These are phyloP conservation scores for Luzula sylvatica DNA, from an alignment of 176 grass and related monocot species.

Conservation along the genomic window DNA sequence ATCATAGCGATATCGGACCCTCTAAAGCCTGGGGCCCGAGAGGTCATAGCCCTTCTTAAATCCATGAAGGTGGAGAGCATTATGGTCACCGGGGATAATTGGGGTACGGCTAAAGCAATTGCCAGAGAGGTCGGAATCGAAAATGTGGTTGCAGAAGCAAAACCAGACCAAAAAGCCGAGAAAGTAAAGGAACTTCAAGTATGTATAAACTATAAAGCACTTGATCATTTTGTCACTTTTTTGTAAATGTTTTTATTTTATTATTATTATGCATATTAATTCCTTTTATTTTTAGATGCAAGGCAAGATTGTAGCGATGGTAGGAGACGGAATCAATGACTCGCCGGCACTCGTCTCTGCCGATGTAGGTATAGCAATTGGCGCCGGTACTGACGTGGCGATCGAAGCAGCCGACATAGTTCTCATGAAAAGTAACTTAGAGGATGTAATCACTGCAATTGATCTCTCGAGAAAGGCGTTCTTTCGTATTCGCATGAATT, in stretches of 20 bases:
- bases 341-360: conserved; percentile 78
- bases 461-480: conserved; percentile 90
- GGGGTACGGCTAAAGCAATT: conserved; percentile 87
- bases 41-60: conserved; percentile 68
- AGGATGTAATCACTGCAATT: conserved; percentile 86
- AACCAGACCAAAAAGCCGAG: conserved; percentile 71
- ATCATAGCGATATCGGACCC: conserved; percentile 83
- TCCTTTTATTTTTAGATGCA: conserved; percentile 32
- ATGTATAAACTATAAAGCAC: not conserved
- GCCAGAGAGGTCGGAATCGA: conserved; percentile 68
- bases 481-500: conserved; percentile 87
- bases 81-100: conserved; percentile 98
- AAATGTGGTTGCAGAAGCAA: conserved; percentile 66
- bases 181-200: conserved; percentile 93
- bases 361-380: conserved; percentile 75
- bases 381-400: conserved; percentile 78
- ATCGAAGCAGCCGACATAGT: conserved; percentile 96
- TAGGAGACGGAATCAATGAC: conserved; percentile 90
- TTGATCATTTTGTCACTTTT: conserved; percentile 1
- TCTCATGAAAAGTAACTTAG: conserved; percentile 92
- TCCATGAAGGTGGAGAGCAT: conserved; percentile 87
- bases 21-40: conserved; percentile 52
- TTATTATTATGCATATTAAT: not conserved
- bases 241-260: not conserved
- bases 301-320: conserved; percentile 77